These are phyloP conservation scores for Biancaea sappan DNA, from an alignment of 306 rosid genomes.

Conservation along the genomic window DNA sequence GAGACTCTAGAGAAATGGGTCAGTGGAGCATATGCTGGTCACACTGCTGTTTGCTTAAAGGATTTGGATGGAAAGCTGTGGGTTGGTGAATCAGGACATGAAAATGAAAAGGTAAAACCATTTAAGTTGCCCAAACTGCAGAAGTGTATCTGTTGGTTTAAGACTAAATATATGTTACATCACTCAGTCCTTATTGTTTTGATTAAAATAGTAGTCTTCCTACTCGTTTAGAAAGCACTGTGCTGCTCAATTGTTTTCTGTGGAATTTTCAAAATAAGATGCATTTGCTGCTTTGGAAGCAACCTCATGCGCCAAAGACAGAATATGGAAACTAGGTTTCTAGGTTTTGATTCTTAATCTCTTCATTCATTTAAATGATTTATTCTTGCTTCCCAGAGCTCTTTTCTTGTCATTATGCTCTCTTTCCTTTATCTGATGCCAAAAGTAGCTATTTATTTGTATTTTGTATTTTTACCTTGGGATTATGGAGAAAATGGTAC, in stretches of 20 bases:
- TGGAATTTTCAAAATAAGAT: not conserved
- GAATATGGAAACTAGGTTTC: not conserved
- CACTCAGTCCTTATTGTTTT: slow-evolving; percentile 23
- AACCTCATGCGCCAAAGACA: not conserved
- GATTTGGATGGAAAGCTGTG: slow-evolving; percentile 91
- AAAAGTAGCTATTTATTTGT: not conserved
- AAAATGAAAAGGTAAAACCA: slow-evolving; percentile 62
- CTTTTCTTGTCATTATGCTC: not conserved
- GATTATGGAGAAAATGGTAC: too few species aligned
- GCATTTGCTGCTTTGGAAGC: not conserved
- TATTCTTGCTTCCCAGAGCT: not conserved
- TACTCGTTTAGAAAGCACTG: not conserved
- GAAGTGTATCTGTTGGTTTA: not conserved
- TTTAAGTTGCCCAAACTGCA: not conserved
- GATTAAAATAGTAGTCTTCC: not conserved
- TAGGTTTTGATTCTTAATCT: not conserved
- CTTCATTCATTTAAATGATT: not conserved
- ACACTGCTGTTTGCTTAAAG: slow-evolving; percentile 88
- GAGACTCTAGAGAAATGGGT: slow-evolving; percentile 98
- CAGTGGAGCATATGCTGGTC: slow-evolving; percentile 95
- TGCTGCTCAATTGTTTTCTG: not conserved
- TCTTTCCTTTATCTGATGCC: not conserved
- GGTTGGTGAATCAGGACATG: slow-evolving; percentile 98
- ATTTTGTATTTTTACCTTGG: not conserved
- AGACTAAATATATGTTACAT: not conserved